phyloP scores from a whole-genome alignment of 768 basidiomycete genomes.

The Scleroderma citrinum region DNA sequence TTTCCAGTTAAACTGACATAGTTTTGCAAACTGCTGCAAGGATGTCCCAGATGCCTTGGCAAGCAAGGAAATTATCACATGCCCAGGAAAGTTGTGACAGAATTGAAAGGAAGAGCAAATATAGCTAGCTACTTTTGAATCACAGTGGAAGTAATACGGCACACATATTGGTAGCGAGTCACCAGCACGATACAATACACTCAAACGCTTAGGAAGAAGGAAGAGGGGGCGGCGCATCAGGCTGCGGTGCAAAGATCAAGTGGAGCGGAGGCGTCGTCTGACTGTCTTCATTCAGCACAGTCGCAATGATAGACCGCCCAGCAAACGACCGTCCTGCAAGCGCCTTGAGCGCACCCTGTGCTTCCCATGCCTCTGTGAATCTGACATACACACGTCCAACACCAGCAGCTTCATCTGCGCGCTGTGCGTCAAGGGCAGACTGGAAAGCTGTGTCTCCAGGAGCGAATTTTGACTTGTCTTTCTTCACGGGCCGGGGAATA shows the following conservation, averaged over 20 bases:
- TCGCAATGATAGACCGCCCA: constrained; percentile 83
- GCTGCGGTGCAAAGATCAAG: constrained; percentile 79
- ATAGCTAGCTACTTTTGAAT: too few species aligned
- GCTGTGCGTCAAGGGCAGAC: constrained; percentile 58
- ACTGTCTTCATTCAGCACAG: constrained; percentile 76
- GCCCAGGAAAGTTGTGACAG: too few species aligned
- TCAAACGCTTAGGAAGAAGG: constrained; percentile 32
- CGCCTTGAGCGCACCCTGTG: constrained; percentile 69
- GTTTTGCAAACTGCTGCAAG: too few species aligned
- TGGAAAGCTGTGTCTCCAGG: constrained; percentile 55
- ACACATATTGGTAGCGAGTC: neutral
- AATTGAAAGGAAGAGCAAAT: too few species aligned
- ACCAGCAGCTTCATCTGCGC: constrained; percentile 82
- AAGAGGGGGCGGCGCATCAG: constrained; percentile 75
- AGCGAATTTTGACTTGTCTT: constrained; percentile 75
- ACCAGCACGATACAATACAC: neutral
- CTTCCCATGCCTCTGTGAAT: constrained; percentile 57
- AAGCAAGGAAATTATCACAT: too few species aligned
- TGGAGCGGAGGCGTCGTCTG: constrained; percentile 79
- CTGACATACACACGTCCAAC: constrained; percentile 96
- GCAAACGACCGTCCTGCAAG: constrained; percentile 89
- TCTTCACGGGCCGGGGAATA: constrained; percentile 85
- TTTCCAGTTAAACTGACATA: too few species aligned
- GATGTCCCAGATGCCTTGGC: too few species aligned
- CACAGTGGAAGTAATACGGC: too few species aligned